Base-by-base conservation (phyloP, 163 green algal species). In the Trebouxia gelatinosa region DNA sequence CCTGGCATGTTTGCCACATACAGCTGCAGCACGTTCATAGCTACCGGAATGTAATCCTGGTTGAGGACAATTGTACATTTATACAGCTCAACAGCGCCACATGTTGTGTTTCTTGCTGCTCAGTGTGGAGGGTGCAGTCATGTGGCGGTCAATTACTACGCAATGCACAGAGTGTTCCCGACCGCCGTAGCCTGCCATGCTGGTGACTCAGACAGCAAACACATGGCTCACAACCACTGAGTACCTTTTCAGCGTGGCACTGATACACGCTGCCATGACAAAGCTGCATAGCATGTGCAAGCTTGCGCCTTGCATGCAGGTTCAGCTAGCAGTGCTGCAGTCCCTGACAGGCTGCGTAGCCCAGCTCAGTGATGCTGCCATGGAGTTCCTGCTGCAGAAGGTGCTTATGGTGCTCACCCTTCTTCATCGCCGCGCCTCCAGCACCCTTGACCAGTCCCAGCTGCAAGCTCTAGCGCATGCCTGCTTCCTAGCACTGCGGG, bases 371-470 rank as follows among this genome's bases (percentile, higher is more conserved):
- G 23, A 68, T 2, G 2, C 19, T 31, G 50, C 67, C 46, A 43
- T 78, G 51, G 77, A 82, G 77, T 82, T 65, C 57, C 77, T 82
- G 51, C 77, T 82, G 54, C 77, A 82, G 57, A 82, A 82, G 77
- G 67, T 74, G 50, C 77, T 82, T 0, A 58, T 78, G 51, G 28
- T 82, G 51, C 77, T 82, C 38, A 65, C 67, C 19, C 62, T 21
- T 43, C 39, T 82, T 54, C 50, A 61, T n/a, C 35, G 67, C 50
- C 66, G 67, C 3, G 38, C 28, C 11, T 17, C 51, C 13, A 29
- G 17, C 23, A 64, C 50, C 28, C 19, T 61, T 6, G 57, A 51
- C 7, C 77, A 66, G 46, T 11, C 70, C 23, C 77, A 82, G 54
- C 54, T 82, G 19, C 38, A 46, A 19, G 57, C 46, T 29, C n/a